Evolutionary conservation across 371 early-diverging fungal species (phyloP).

Genomic region (Lichtheimia hyalospora): DNA sequence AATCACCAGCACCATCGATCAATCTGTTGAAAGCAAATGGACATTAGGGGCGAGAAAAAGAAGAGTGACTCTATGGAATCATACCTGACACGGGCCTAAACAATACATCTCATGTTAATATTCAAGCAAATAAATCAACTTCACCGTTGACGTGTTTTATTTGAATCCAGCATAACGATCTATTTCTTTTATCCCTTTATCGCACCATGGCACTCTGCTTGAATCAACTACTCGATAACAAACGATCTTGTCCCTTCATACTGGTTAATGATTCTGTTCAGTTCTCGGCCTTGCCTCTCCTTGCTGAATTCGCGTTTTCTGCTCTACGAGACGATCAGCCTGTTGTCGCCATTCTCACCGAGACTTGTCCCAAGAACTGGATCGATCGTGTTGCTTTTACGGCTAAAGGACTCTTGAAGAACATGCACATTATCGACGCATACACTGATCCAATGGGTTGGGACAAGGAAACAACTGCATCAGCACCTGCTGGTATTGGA

Average conservation of each 20-base stretch:
- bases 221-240: conserved; percentile 38
- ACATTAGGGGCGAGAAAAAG: neutral
- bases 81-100: conserved; percentile 35
- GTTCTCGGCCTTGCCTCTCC: conserved; percentile 24
- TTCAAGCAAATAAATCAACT: too few relatives aligned
- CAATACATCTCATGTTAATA: too few relatives aligned
- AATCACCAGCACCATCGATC: conserved; percentile 46
- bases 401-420: conserved; percentile 1
- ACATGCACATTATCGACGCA: conserved; percentile 28
- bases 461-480: conserved; percentile 14
- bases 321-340: conserved; percentile 24
- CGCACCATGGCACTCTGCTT: conserved; percentile 23
- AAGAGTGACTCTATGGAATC: too few relatives aligned
- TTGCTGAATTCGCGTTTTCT: conserved; percentile 24
- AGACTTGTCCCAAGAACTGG: conserved; percentile 39
- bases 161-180: too few relatives aligned
- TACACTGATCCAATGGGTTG: conserved; percentile 39
- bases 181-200: neutral
- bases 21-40: conserved; percentile 24
- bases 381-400: conserved; percentile 5
- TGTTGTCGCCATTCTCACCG: conserved; percentile 34
- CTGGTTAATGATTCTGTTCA: conserved; percentile 33
- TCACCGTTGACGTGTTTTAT: too few relatives aligned
- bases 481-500: neutral
- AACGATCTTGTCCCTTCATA: conserved; percentile 30